Percentiles rank a stretch among this genome's conserved stretches.
phyloP scores from a whole-genome alignment of 2,329 filamentous ascomycete species.

The Ploettnerulaceae sp. region DNA sequence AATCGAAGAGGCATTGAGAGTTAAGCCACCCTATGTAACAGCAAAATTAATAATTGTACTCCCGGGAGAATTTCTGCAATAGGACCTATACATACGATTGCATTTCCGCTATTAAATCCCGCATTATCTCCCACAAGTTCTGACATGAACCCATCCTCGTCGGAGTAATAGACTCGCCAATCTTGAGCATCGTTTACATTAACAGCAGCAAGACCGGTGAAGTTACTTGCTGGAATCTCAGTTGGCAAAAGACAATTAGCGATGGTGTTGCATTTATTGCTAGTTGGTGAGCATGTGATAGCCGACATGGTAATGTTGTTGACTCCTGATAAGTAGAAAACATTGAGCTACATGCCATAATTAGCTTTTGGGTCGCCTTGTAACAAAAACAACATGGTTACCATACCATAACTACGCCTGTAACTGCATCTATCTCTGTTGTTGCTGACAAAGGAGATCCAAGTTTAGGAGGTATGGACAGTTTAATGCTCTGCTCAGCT shows the following conservation, averaged over 20 bases:
- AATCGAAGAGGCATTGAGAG: slow-evolving; percentile 19
- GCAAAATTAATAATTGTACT: no score
- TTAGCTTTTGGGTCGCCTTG: no score
- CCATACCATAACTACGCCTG: slow-evolving; percentile 22
- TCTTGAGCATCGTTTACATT: slow-evolving; percentile 24
- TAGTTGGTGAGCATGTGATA: slow-evolving; percentile 19
- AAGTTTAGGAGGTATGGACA: slow-evolving; percentile 17
- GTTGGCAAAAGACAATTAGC: slow-evolving; percentile 17
- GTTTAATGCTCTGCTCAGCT: slow-evolving; percentile 14
- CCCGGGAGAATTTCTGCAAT: no score
- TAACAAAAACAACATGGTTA: background rate
- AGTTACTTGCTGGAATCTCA: slow-evolving; percentile 12
- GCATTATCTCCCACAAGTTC: slow-evolving; percentile 21
- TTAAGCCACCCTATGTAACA: no score
- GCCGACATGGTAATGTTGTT: slow-evolving; percentile 23
- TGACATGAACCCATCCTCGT: slow-evolving; percentile 17
- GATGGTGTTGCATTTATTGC: slow-evolving; percentile 19
- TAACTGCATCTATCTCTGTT: slow-evolving; percentile 17
- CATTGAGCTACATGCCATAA: slow-evolving; percentile 18
- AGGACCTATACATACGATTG: no score
- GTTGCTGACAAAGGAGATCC: slow-evolving; percentile 24
- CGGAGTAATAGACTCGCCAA: slow-evolving; percentile 26
- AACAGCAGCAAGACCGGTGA: slow-evolving; percentile 22
- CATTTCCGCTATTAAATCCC: slow-evolving; percentile 19
- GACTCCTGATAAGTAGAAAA: slow-evolving; percentile 23